phyloP scores from a whole-genome alignment of 148 eudicot genomes.

The Cornus suecica region DNA sequence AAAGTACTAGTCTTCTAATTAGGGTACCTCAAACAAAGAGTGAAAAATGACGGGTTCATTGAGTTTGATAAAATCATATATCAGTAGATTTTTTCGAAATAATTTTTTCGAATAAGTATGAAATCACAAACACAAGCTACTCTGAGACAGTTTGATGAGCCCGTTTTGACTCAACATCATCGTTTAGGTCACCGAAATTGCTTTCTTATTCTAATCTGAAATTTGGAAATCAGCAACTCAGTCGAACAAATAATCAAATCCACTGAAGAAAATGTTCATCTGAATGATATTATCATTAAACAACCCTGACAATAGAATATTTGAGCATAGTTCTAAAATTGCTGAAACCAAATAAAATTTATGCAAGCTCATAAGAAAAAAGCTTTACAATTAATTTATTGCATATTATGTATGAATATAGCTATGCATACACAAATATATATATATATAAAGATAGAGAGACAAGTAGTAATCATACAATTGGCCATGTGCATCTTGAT shows the following conservation, averaged over 20 bases:
- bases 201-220: too few relatives aligned
- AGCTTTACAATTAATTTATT: background rate
- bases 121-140: too few relatives aligned
- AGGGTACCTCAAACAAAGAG: background rate
- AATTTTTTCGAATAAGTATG: too few relatives aligned
- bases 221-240: too few relatives aligned
- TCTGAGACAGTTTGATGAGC: too few relatives aligned
- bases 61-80: too few relatives aligned
- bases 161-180: too few relatives aligned
- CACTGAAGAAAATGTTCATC: background rate
- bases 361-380: background rate
- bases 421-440: too few relatives aligned
- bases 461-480: constrained; percentile 35
- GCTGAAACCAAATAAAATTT: constrained; percentile 3
- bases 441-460: background rate
- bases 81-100: too few relatives aligned
- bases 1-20: background rate
- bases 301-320: background rate
- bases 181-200: too few relatives aligned
- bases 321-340: background rate
- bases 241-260: background rate
- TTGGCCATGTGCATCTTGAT: constrained; percentile 86
- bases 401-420: background rate
- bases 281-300: too few relatives aligned
- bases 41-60: background rate